Evolutionary conservation across 768 basidiomycete species (phyloP), one percentile per base, ranked within the genome.

Genomic region (Hirschioporus abietinus): DNA sequence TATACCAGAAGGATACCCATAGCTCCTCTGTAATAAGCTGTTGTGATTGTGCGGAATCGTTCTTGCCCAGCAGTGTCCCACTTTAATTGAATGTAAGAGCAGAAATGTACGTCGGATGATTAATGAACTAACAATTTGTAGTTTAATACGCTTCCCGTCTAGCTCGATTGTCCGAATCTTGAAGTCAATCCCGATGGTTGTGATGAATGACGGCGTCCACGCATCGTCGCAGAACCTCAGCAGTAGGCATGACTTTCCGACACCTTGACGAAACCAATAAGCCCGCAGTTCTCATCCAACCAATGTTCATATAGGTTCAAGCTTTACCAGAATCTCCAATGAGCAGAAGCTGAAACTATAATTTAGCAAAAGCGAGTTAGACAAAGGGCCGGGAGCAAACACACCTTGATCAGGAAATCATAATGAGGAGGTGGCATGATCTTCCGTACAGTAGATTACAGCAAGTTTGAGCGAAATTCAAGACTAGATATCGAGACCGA

Each of bases 41-140:
- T 96, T 60, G 97, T 99, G 77, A 99, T 99, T 23, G 97, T 98
- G 74, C 96, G 85, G 83, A 98, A 98, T 27, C 96, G 91, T 81
- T 99, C 97, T 82, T 99, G 96, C 35, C 97, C 97, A 66, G 96
- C 96, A 67, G 96, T 99, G 76, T 99, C 96, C 96, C 96, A 99
- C 96, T 99, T 73, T 30, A 20, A 6, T 63, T 30, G 25, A 42
- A 63, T 42, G 30, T 63, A 30, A 30, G 61, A 25, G n/a, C 24
- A 25, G 36, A 35, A 20, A 12, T 27, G 60, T 34, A 36, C 20
- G 35, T 25, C 34, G 23, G 10, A 18, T n/a, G 7, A 34, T 4
- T 58, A 25, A 27, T 18, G 15, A 7, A 84, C 92, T 71, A 70
- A 96, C 96, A 76, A 99, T 99, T 79, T 99, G 96, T n/a, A 99